Conservation (phyloP, 108 stramenopile genomes). For the Parmales sp. region DNA sequence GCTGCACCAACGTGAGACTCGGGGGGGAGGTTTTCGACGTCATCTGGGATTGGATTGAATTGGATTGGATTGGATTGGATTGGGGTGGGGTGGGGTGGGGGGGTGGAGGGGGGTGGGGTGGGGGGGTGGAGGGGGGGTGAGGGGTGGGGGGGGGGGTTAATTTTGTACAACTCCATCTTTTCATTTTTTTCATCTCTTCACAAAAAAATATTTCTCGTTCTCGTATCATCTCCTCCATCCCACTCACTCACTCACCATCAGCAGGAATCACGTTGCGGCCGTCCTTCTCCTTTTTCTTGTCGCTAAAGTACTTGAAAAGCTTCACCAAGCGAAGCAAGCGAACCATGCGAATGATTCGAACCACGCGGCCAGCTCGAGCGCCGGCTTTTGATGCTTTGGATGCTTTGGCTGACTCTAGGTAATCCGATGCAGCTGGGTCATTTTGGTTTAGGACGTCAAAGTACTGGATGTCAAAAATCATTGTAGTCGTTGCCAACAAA, state of each 20-base stretch:
- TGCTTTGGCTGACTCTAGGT: slow-evolving; percentile 14
- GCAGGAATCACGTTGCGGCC: background rate
- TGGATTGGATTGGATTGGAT: too few species aligned
- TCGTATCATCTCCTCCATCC: background rate
- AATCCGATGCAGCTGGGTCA: background rate
- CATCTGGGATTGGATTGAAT: too few species aligned
- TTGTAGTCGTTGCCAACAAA: slow-evolving; percentile 45
- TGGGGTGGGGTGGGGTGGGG: too few species aligned
- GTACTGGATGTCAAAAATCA: slow-evolving; percentile 36
- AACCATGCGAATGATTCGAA: slow-evolving; percentile 51
- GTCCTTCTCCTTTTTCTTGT: background rate
- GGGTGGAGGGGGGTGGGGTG: too few species aligned
- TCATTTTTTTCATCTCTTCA: background rate
- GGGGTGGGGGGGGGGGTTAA: too few species aligned
- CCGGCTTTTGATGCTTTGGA: slow-evolving; percentile 29
- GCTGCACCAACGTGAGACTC: slow-evolving; percentile 42
- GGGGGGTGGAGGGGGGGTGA: too few species aligned
- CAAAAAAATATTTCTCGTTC: background rate
- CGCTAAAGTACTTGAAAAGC: slow-evolving; percentile 45
- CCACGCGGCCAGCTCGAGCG: slow-evolving; percentile 25
- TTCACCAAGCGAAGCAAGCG: slow-evolving; percentile 54
- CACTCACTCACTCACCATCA: too few species aligned
- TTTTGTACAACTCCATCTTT: too few species aligned
- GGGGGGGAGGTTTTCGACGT: slow-evolving; percentile 13
- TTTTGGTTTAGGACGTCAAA: background rate